phyloP scores from a whole-genome alignment of 1,284 basidiomycete species.

The Rhodofomes roseus region DNA sequence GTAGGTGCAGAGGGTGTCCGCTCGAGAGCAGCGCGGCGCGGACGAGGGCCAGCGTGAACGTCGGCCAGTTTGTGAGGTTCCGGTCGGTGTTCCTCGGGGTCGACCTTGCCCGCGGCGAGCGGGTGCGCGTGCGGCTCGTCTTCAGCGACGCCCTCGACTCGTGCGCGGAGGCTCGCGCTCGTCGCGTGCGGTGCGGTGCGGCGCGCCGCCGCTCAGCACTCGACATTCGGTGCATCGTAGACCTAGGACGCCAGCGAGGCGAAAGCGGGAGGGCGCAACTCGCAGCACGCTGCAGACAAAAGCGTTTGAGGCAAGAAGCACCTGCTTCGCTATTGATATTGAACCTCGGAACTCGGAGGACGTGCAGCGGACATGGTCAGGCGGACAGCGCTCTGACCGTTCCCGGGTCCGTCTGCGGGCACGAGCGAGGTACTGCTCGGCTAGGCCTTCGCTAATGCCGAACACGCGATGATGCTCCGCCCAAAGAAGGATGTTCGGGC shows the following conservation, averaged over 20 bases:
- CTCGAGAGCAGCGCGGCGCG: conserved; percentile 5
- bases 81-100: background rate
- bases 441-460: background rate
- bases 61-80: conserved; percentile 1
- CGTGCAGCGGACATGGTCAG: background rate
- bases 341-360: background rate
- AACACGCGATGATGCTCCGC: background rate
- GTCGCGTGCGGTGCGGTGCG: background rate
- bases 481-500: background rate
- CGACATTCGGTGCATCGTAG: background rate
- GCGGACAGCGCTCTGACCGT: background rate
- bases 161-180: background rate
- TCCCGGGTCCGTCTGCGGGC: background rate
- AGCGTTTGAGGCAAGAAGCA: background rate
- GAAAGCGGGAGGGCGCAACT: background rate
- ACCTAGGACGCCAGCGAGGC: background rate
- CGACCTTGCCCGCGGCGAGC: background rate
- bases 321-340: background rate
- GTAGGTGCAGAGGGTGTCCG: conserved; percentile 5
- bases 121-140: background rate
- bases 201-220: background rate
- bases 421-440: background rate
- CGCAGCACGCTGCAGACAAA: background rate
- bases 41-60: conserved; percentile 6
- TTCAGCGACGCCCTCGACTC: background rate